A percentile compares a stretch with the other conserved stretches of the same genome.
Evolutionary conservation across 2,329 filamentous ascomycete species (phyloP).

Genomic region (Teratosphaeria gauchensis): DNA sequence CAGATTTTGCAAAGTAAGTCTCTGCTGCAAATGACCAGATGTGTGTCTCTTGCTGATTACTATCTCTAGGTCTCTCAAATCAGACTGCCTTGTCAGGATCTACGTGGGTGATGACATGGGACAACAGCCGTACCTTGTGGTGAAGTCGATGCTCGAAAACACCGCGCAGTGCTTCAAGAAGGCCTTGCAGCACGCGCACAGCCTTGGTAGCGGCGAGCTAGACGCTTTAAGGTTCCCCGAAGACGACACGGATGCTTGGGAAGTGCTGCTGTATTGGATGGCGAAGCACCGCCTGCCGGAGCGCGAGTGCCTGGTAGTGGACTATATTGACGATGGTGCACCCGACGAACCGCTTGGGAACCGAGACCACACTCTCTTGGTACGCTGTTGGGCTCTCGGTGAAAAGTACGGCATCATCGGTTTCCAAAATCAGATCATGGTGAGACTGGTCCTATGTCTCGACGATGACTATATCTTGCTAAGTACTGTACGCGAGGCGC

Average conservation of each 20-base stretch:
- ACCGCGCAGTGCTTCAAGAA: constrained; percentile 1
- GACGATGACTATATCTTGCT: not conserved
- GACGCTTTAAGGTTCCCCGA: not conserved
- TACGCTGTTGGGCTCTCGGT: not conserved
- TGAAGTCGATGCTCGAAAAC: not conserved
- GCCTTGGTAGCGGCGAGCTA: not conserved
- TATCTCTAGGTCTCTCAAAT: not conserved
- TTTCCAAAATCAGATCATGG: not conserved
- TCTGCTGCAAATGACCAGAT: too few species aligned
- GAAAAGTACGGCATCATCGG: not conserved
- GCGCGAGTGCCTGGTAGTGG: not conserved
- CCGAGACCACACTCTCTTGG: not conserved
- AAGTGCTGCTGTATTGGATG: constrained; percentile 2
- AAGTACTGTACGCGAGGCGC: not conserved
- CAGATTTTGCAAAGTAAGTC: not conserved
- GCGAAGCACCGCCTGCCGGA: not conserved
- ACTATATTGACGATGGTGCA: not conserved
- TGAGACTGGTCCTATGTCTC: not conserved
- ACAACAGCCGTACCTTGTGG: not conserved
- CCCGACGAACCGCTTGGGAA: not conserved
- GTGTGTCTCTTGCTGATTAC: too few species aligned
- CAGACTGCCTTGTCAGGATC: not conserved
- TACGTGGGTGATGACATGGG: not conserved
- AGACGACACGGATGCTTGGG: not conserved
- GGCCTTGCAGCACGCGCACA: not conserved